Percentiles rank a stretch among this genome's conserved stretches.
Conservation (phyloP, 164 flowering plant species). For the Vitis vinifera region ASM3070453v1 NC_081821.1:11862001-11862500, state of each 20-base stretch:
- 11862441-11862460: too few relatives aligned
- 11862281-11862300: constrained; percentile 9
- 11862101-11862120: neutral
- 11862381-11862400: constrained; percentile 19
- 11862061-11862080: neutral
- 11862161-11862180: neutral
- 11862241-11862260: constrained; percentile 19
- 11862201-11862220: constrained; percentile 45
- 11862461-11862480: too few relatives aligned
- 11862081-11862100: neutral
- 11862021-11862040: too few relatives aligned
- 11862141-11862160: neutral
- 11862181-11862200: neutral
- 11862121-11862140: neutral
- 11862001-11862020: too few relatives aligned
- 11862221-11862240: constrained; percentile 40
- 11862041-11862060: too few relatives aligned
- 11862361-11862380: constrained; percentile 41
- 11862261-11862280: neutral
- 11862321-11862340: constrained; percentile 18
- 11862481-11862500: too few relatives aligned
- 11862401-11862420: neutral
- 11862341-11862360: constrained; percentile 25
- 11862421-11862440: too few relatives aligned
- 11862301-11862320: constrained; percentile 10